Evolutionary conservation across 148 eudicot genomes (phyloP).

Genomic region (Rheum nobile): DNA sequence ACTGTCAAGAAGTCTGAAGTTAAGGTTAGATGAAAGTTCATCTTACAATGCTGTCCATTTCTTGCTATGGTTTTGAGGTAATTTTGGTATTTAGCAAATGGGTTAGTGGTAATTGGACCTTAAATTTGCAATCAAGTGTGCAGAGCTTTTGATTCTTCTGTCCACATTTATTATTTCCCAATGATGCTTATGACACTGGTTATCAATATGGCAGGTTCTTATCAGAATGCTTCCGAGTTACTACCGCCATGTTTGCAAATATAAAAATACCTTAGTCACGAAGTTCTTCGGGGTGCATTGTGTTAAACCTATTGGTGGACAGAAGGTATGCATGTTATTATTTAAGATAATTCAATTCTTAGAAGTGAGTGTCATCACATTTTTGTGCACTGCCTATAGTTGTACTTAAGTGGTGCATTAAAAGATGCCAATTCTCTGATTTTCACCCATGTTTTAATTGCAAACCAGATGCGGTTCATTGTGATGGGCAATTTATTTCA

Average conservation of each 20-base stretch:
- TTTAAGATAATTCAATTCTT: background rate
- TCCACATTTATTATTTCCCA: background rate
- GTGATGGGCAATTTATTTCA: slow-evolving; percentile 97
- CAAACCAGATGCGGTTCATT: slow-evolving; percentile 66
- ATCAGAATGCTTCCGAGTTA: slow-evolving; percentile 68
- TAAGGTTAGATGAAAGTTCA: slow-evolving; percentile 37
- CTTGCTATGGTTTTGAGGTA: slow-evolving; percentile 5
- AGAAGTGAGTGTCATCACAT: background rate
- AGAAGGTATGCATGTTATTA: slow-evolving; percentile 24
- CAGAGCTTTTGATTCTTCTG: background rate
- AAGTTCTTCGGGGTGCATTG: slow-evolving; percentile 74
- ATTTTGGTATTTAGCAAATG: background rate
- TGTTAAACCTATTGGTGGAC: slow-evolving; percentile 53
- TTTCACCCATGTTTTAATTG: background rate
- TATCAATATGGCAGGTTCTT: slow-evolving; percentile 38
- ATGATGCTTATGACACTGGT: background rate
- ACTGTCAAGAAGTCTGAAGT: slow-evolving; percentile 77
- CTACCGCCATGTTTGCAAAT: slow-evolving; percentile 44
- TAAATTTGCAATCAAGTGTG: background rate
- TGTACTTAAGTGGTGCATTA: background rate
- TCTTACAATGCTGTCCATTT: background rate
- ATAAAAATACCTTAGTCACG: slow-evolving; percentile 54
- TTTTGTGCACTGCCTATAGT: background rate
- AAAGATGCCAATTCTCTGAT: background rate
- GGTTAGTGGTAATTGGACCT: background rate